A percentile compares a stretch with the other conserved stretches of the same genome.
Evolutionary conservation across 768 basidiomycete genomes (phyloP).

Genomic region (Xerocomus potaroensis): DNA sequence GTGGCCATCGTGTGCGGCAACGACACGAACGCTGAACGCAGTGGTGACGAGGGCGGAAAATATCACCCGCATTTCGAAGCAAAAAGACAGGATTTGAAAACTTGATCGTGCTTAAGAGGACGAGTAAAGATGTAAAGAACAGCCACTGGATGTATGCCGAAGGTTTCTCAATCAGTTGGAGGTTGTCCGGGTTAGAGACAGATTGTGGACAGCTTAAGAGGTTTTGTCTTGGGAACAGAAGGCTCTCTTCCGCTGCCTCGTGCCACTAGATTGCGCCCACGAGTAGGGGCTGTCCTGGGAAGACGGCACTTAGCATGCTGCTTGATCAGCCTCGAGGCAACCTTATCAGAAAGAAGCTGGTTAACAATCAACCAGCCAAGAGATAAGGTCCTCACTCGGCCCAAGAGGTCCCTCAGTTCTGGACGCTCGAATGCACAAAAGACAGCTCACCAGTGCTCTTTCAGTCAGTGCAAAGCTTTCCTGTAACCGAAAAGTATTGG

Average conservation of each 20-base stretch:
- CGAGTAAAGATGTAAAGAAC: background rate
- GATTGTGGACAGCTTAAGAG: slow-evolving; percentile 13
- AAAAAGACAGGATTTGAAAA: too few relatives aligned
- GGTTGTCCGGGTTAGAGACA: slow-evolving; percentile 1
- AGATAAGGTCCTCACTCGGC: slow-evolving; percentile 5
- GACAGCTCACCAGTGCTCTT: too few relatives aligned
- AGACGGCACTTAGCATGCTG: slow-evolving; percentile 1
- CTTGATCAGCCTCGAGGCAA: slow-evolving; percentile 50
- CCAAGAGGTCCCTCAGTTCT: too few relatives aligned
- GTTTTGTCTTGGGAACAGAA: slow-evolving; percentile 26
- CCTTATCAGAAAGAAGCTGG: background rate
- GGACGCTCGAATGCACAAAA: too few relatives aligned
- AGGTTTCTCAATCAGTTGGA: background rate
- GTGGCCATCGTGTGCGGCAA: slow-evolving; percentile 37
- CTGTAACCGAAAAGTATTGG: too few relatives aligned
- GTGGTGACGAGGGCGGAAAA: slow-evolving; percentile 24
- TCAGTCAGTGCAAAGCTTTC: too few relatives aligned
- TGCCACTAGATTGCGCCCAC: slow-evolving; percentile 14
- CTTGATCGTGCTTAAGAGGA: background rate
- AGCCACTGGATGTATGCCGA: background rate
- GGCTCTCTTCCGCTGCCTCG: slow-evolving; percentile 12
- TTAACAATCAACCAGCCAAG: background rate
- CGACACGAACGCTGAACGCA: slow-evolving; percentile 22
- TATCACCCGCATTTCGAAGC: slow-evolving; percentile 19
- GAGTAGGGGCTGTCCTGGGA: slow-evolving; percentile 15